Conservation (phyloP, 768 basidiomycete genomes). For the Kwoniella heveanensis region DNA sequence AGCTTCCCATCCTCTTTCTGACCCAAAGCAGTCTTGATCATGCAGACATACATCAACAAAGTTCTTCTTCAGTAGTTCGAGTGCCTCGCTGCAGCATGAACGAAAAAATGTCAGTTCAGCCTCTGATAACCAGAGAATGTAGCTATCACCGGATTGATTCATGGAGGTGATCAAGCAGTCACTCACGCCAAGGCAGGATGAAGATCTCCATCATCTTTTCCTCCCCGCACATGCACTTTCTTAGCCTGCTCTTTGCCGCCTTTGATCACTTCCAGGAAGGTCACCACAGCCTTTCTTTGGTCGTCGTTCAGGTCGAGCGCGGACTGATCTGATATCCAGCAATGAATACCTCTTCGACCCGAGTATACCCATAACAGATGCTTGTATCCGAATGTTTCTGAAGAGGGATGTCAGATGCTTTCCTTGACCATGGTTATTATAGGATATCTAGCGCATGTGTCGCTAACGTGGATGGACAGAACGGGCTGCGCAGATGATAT, state of each 20-base stretch:
- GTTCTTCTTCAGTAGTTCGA: constrained; percentile 61
- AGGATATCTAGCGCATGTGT: no score
- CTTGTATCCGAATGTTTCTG: constrained; percentile 83
- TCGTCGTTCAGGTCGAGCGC: constrained; percentile 91
- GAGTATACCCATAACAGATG: constrained; percentile 98
- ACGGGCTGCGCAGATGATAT: no score
- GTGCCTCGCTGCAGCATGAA: constrained; percentile 61
- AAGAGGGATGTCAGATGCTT: neutral
- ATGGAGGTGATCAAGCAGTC: no score
- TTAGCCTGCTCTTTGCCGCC: constrained; percentile 79
- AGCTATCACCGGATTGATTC: no score
- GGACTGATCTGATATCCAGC: constrained; percentile 89
- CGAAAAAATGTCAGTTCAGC: no score
- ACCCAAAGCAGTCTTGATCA: constrained; percentile 81
- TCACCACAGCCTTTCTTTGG: constrained; percentile 81
- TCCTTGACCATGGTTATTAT: no score
- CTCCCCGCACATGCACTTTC: constrained; percentile 71
- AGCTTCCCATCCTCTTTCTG: constrained; percentile 70
- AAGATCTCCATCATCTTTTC: constrained; percentile 58
- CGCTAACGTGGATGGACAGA: no score
- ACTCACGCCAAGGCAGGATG: constrained; percentile 76
- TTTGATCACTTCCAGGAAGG: constrained; percentile 79
- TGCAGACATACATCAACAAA: constrained; percentile 72
- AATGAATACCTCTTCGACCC: constrained; percentile 95
- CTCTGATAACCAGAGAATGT: no score